These are phyloP conservation scores for Metschnikowia henanensis DNA, from an alignment of 805 yeast genomes.

Conservation along the genomic window DNA sequence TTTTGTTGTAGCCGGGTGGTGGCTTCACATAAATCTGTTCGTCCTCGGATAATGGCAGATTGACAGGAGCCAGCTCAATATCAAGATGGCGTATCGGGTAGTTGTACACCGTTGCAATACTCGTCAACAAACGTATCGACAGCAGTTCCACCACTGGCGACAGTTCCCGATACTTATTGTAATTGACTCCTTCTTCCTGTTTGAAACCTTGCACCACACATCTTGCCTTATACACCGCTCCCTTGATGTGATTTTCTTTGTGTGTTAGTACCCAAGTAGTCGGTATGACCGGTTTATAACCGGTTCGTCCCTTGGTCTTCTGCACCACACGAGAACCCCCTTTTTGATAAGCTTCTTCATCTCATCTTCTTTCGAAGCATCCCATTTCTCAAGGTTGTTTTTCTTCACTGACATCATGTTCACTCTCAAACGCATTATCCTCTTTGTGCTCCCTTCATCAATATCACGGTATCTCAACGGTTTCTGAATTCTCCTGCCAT, in stretches of 20 bases:
- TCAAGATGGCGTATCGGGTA: background rate
- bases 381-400: too few relatives aligned
- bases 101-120: background rate
- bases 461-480: too few relatives aligned
- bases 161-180: background rate
- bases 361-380: too few relatives aligned
- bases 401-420: too few relatives aligned
- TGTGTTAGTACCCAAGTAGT: background rate
- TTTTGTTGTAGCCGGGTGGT: background rate
- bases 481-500: too few relatives aligned
- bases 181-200: background rate
- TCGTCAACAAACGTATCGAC: background rate
- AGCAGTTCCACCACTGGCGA: background rate
- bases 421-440: too few relatives aligned
- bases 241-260: background rate
- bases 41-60: background rate
- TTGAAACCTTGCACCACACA: background rate
- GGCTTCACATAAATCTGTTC: background rate
- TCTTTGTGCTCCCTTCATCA: too few relatives aligned
- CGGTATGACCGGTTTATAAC: background rate
- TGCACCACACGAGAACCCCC: background rate
- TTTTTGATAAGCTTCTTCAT: too few relatives aligned
- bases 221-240: background rate
- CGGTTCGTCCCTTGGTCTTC: background rate
- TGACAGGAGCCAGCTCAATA: background rate